A percentile compares a stretch with the other conserved stretches of the same genome.
These are phyloP conservation scores for Decorospora gaudefroyi DNA, from an alignment of 2,329 filamentous ascomycete species.

Conservation along the genomic window DNA sequence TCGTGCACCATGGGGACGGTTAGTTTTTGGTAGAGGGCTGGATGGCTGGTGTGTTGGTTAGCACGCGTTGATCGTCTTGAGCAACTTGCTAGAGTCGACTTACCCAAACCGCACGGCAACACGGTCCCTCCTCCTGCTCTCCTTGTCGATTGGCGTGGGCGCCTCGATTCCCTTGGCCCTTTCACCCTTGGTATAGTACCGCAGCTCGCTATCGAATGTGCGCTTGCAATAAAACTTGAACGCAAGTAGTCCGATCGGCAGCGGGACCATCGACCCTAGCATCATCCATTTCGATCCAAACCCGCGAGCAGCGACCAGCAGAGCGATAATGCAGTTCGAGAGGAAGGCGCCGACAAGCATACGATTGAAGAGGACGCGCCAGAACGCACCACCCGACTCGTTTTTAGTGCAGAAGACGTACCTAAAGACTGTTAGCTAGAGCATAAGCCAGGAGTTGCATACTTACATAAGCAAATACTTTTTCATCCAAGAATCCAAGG, in stretches of 20 bases:
- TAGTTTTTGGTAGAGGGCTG: constrained; percentile 83
- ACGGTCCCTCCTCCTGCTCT: constrained; percentile 62
- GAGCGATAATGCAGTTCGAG: constrained; percentile 75
- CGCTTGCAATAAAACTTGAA: constrained; percentile 87
- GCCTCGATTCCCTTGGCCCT: constrained; percentile 56
- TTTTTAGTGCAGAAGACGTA: constrained; percentile 95
- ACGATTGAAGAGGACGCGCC: constrained; percentile 92
- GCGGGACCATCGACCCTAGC: constrained; percentile 71
- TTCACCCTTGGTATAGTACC: constrained; percentile 75
- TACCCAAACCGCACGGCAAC: constrained; percentile 73
- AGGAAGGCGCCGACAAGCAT: constrained; percentile 80
- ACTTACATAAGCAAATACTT: constrained; percentile 83
- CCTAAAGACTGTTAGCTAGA: constrained; percentile 1
- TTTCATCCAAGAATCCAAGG: constrained; percentile 84
- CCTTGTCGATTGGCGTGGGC: constrained; percentile 49
- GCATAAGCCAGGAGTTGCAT: not conserved
- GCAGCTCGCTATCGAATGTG: constrained; percentile 76
- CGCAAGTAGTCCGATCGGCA: constrained; percentile 74
- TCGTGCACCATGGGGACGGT: constrained; percentile 96
- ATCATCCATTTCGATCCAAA: constrained; percentile 51
- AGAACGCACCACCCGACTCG: constrained; percentile 91
- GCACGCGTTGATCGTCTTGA: no score
- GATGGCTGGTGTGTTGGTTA: constrained; percentile 62
- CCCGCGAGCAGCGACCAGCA: constrained; percentile 73
- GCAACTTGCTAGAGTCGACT: not conserved